Conservation (phyloP, 306 rosid genomes). For the Prunus mume region DNA sequence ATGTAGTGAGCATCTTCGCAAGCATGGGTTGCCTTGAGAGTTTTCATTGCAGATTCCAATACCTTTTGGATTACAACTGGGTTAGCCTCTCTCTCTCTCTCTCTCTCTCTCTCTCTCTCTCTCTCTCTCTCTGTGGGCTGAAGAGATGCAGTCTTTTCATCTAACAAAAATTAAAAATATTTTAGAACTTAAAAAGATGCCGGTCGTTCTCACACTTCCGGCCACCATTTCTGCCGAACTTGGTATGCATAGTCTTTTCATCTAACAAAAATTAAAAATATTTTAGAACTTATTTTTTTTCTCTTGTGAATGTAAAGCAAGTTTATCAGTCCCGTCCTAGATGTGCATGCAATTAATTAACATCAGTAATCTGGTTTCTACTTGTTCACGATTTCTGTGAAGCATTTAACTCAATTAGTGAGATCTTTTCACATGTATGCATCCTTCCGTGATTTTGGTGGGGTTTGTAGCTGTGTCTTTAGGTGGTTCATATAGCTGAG, state of each 20-base stretch:
- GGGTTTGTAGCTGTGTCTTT: not conserved
- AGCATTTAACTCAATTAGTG: not conserved
- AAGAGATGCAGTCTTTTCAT: too few species aligned
- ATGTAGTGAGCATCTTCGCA: constrained; percentile 76
- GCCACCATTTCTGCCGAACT: too few species aligned
- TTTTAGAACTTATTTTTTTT: too few species aligned
- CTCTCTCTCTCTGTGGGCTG: not conserved
- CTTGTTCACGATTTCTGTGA: not conserved
- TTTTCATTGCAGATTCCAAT: constrained; percentile 77
- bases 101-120: not conserved
- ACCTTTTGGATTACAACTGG: constrained; percentile 86
- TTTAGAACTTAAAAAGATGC: too few species aligned
- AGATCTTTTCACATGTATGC: not conserved
- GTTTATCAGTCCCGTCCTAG: not conserved
- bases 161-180: too few species aligned
- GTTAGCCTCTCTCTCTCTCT: constrained; percentile 46
- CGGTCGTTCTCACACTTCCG: too few species aligned
- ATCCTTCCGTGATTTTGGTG: not conserved
- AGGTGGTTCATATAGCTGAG: not conserved
- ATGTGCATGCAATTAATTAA: not conserved
- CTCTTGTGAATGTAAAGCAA: not conserved
- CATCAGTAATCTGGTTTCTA: not conserved
- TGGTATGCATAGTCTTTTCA: too few species aligned
- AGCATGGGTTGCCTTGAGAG: constrained; percentile 87
- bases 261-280: too few species aligned